Evolutionary conservation across 2,329 filamentous ascomycete species (phyloP), one percentile per base, ranked within the genome.

Genomic region (Alternaria brassicicola): DNA sequence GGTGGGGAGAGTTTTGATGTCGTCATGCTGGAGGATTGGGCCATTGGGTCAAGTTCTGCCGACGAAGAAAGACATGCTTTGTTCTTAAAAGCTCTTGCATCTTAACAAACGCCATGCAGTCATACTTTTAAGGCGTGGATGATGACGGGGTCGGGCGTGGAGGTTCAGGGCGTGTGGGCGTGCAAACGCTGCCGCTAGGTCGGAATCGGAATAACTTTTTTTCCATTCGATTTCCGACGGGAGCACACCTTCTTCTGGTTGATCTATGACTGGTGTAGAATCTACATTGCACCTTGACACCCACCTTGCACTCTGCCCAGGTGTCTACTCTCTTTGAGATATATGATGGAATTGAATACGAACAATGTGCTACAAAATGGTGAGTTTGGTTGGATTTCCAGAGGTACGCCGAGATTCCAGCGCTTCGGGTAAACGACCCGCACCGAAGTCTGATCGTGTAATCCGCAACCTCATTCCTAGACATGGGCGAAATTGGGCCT

Each of bases 1-100:
- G 69, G 65, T 17, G 48, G 26, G 15, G 61, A 59, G 8, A 68
- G 42, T 2, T 17, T 25, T 35, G 61, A 43, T 38, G 49, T 43
- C 35, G 60, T 57, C 65, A 66, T 47, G 30, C 7, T 9, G 7
- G 28, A n/a, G 6, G 3, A 21, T 15, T 31, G 17, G 19, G 19
- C 8, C 13, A 2, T 19, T 46, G 3, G 3, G 10, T 33, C 19
- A 23, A 30, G 28, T 21, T 46, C 15, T 19, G 19, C 28, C 43
- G 28, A 1, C 19, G 3, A 3, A 9, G 43, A 9, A 21, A 33
- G 8, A 9, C 28, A 12, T 65, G 52, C 2, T 42, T 57, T 3
- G 67, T 61, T 6, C 38, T 8, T n/a, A 55, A 56, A 12, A 62
- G 36, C 3, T 15, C 25, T 31, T 59, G 42, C 8, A 25, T 33